Conservation (phyloP, 805 yeast genomes). For the Lipomyces spencermartinsiae region DNA sequence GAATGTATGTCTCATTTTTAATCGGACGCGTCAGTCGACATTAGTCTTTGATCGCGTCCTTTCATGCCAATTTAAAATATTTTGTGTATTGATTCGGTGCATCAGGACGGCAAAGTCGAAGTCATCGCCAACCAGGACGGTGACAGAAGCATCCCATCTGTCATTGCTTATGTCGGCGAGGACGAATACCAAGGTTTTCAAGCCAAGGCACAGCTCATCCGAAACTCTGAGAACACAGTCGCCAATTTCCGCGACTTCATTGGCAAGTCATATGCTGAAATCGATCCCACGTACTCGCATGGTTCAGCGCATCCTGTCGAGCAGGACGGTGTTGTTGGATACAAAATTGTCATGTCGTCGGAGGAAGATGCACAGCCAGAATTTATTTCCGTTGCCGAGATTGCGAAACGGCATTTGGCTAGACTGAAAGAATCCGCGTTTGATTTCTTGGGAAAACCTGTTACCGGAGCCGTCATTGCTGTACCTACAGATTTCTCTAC, state of each 20-base stretch:
- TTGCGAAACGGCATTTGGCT: constrained; percentile 79
- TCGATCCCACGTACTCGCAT: constrained; percentile 68
- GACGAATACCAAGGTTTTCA: constrained; percentile 98
- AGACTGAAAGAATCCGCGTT: constrained; percentile 87
- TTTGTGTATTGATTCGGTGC: constrained; percentile 2
- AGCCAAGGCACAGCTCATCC: constrained; percentile 88
- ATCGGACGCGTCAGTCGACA: background rate
- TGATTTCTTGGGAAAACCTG: constrained; percentile 82
- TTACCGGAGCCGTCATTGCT: constrained; percentile 85
- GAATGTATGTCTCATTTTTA: constrained; percentile 32
- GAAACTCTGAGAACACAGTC: constrained; percentile 87
- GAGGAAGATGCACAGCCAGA: constrained; percentile 58
- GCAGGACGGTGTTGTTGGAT: constrained; percentile 40
- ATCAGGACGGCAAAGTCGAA: constrained; percentile 87
- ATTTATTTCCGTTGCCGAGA: constrained; percentile 73
- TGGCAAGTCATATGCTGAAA: constrained; percentile 73
- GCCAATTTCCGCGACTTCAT: constrained; percentile 92
- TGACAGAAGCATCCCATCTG: constrained; percentile 95
- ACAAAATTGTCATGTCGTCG: constrained; percentile 28
- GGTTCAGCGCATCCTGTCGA: constrained; percentile 72
- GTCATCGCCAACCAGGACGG: constrained; percentile 99
- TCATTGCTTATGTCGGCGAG: constrained; percentile 85
- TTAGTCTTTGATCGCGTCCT: background rate
- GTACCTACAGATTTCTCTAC: constrained; percentile 88
- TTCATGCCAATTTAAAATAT: background rate